Evolutionary conservation across 2,329 filamentous ascomycete genomes (phyloP).

Genomic region (Thelonectria olida): DNA sequence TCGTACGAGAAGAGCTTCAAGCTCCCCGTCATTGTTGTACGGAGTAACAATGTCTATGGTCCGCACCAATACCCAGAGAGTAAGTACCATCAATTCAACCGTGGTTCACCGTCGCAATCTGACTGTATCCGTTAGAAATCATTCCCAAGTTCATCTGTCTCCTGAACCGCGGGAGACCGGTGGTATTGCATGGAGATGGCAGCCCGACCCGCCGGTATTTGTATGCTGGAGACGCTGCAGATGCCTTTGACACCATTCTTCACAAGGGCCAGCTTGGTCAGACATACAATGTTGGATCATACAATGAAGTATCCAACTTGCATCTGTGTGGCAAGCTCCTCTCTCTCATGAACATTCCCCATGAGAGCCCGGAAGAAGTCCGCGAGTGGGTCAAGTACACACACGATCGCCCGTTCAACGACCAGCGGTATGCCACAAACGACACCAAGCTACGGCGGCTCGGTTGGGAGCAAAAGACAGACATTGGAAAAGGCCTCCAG

Average conservation of each 20-base stretch:
- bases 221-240: constrained; percentile 80
- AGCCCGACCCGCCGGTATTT: constrained; percentile 79
- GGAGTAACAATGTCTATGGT: constrained; percentile 87
- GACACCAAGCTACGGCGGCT: constrained; percentile 72
- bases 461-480: constrained; percentile 75
- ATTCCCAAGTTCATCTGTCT: constrained; percentile 85
- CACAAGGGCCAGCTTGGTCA: constrained; percentile 79
- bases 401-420: constrained; percentile 81
- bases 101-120: background rate
- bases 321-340: constrained; percentile 74
- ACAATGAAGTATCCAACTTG: constrained; percentile 80
- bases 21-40: constrained; percentile 80
- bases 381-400: constrained; percentile 77
- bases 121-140: constrained; percentile 66
- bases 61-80: constrained; percentile 87
- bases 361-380: constrained; percentile 61
- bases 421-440: constrained; percentile 77
- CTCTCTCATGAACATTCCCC: constrained; percentile 65
- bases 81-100: constrained; percentile 52
- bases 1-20: constrained; percentile 88
- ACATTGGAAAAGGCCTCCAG: constrained; percentile 69
- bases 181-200: constrained; percentile 81
- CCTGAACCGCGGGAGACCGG: constrained; percentile 70
- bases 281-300: constrained; percentile 84
- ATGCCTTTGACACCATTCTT: constrained; percentile 85